A percentile compares a stretch with the other conserved stretches of the same genome.
phyloP scores from a whole-genome alignment of 2,329 filamentous ascomycete genomes.

The Microsporum canis region DNA sequence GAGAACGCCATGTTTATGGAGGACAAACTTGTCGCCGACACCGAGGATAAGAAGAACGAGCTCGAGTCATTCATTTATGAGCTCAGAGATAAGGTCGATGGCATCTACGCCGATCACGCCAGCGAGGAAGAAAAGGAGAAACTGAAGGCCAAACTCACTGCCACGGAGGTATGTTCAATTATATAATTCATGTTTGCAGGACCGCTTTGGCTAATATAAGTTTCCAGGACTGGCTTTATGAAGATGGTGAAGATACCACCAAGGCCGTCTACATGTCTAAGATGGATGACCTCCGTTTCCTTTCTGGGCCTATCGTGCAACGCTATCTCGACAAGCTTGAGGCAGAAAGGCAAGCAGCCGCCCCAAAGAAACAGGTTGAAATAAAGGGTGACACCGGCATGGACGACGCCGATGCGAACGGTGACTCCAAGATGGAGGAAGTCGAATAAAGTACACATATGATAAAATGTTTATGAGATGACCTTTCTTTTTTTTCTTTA shows the following conservation, averaged over 20 bases:
- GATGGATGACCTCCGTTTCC: slow-evolving; percentile 85
- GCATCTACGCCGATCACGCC: slow-evolving; percentile 77
- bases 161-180: slow-evolving; percentile 60
- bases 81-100: slow-evolving; percentile 86
- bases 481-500: slow-evolving; percentile 2
- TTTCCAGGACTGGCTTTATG: slow-evolving; percentile 87
- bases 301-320: slow-evolving; percentile 84
- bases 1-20: slow-evolving; percentile 91
- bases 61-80: slow-evolving; percentile 97
- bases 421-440: slow-evolving; percentile 18
- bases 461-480: slow-evolving; percentile 5
- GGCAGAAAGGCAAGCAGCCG: slow-evolving; percentile 63
- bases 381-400: slow-evolving; percentile 66
- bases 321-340: slow-evolving; percentile 93
- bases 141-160: slow-evolving; percentile 70
- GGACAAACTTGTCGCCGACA: slow-evolving; percentile 96
- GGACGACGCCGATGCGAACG: slow-evolving; percentile 52
- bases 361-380: slow-evolving; percentile 51
- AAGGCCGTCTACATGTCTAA: slow-evolving; percentile 92
- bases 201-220: slow-evolving; percentile 15
- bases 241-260: slow-evolving; percentile 86
- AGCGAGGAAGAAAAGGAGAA: slow-evolving; percentile 86
- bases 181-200: not conserved
- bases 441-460: slow-evolving; percentile 10
- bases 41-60: slow-evolving; percentile 99